Base-by-base conservation (phyloP, 305 asterid species). In the Fraxinus baroniana region DNA sequence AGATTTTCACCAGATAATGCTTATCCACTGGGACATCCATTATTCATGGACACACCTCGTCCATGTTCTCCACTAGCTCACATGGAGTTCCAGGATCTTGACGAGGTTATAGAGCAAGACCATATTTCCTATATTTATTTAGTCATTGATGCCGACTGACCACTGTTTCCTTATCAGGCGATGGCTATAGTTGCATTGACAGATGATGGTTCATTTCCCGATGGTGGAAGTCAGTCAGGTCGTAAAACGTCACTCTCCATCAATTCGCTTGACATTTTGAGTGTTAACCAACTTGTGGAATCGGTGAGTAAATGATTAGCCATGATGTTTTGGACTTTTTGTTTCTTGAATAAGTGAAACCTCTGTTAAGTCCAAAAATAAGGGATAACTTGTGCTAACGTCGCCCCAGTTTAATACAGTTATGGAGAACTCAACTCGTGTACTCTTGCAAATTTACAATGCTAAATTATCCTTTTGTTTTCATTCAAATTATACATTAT, bases 231-330 rank as follows among this genome's bases (percentile, higher is more conserved):
- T 83, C 90, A 86, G 79, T 89, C 92, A 77, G 92, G 87, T 71
- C 90, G 92, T 30, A 88, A 88, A 85, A 83, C 87, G 20, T 89
- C 91, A 74, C 76, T 87, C 26, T 86, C 91, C 66, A 79, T 83
- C 89, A 89, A 80, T 73, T 86, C 92, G 78, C 84, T 87, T 64
- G 90, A 88, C 76, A 81, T 89, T 83, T 76, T 89, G 68, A 84
- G 89, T 78, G 92, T 89, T 66, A 89, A 86, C 87, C 92, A 89
- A 85, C 92, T 89, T 81, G 80, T 89, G 85, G 92, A 89, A 72
- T 89, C 92, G 71, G 92, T 87, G 57, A 86, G 92, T 82, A 76
- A 79, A 71, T 78, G 28, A 7, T 36, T 79, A 52, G 17, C 78
- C 41, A 30, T 32, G 76, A 35, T 1, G 36, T 30, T 44, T 68